Conservation (phyloP, 2,329 filamentous ascomycete genomes). For the Akanthomyces lecanii region DNA sequence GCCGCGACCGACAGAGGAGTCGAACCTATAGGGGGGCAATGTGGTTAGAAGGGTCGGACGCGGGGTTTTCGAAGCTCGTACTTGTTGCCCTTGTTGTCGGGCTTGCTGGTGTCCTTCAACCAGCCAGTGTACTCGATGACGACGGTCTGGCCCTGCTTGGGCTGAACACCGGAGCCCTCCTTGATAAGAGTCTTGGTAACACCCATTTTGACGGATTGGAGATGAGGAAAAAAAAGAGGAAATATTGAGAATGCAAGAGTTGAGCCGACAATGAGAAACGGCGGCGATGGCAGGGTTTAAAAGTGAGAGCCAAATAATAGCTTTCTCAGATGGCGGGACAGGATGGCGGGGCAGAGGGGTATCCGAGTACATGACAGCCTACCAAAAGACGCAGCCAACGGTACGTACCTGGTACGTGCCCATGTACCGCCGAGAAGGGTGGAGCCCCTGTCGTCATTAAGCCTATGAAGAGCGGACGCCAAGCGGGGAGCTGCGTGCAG, state of each 20-base stretch:
- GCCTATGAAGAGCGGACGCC: constrained; percentile 15
- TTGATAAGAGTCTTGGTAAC: constrained; percentile 64
- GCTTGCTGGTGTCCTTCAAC: constrained; percentile 62
- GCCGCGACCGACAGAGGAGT: constrained; percentile 73
- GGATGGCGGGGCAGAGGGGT: constrained; percentile 17
- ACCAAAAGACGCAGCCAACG: neutral
- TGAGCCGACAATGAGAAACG: constrained; percentile 2
- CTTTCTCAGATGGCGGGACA: constrained; percentile 15
- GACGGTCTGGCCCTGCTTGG: constrained; percentile 66
- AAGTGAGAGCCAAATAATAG: constrained; percentile 8
- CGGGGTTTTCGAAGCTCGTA: constrained; percentile 40
- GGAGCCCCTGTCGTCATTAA: constrained; percentile 17
- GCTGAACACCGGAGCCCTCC: constrained; percentile 59
- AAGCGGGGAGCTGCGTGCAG: constrained; percentile 11
- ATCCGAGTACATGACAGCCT: constrained; percentile 2
- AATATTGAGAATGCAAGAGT: constrained; percentile 1
- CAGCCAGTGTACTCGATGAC: constrained; percentile 90
- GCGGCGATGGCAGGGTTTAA: constrained; percentile 18
- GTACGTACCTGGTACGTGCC: constrained; percentile 2
- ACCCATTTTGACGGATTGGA: constrained; percentile 52
- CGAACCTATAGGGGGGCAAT: constrained; percentile 62
- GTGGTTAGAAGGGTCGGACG: constrained; percentile 10
- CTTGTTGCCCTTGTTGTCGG: constrained; percentile 66
- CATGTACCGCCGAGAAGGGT: constrained; percentile 16
- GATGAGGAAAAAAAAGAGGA: neutral